Conservation (phyloP, 108 stramenopile genomes). For the Parmales sp. region DNA sequence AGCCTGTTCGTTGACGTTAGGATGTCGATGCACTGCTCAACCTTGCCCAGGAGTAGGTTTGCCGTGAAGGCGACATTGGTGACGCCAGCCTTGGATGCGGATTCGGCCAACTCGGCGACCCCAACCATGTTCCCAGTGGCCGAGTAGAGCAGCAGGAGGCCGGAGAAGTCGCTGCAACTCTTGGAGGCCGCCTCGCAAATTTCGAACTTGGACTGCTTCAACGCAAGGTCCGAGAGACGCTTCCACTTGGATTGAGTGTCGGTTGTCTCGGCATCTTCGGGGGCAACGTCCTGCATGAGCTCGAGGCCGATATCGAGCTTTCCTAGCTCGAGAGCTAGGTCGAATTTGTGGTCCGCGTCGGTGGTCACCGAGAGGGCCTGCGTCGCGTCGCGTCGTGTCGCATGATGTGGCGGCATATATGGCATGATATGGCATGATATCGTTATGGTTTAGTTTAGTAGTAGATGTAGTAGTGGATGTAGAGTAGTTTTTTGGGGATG, state of each 20-base stretch:
- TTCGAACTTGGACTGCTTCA: constrained; percentile 79
- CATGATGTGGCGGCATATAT: too few species aligned
- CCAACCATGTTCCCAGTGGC: constrained; percentile 81
- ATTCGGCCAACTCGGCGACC: constrained; percentile 69
- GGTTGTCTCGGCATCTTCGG: constrained; percentile 74
- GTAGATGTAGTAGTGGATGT: too few species aligned
- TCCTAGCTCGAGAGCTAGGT: constrained; percentile 87
- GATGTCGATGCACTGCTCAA: constrained; percentile 84
- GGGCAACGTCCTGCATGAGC: constrained; percentile 69
- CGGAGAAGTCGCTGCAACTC: constrained; percentile 80
- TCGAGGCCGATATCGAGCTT: constrained; percentile 73
- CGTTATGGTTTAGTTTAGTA: too few species aligned
- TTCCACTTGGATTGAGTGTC: constrained; percentile 96
- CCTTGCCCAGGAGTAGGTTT: constrained; percentile 73
- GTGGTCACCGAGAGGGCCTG: constrained; percentile 86
- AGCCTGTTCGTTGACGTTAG: constrained; percentile 74
- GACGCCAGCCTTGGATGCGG: constrained; percentile 64
- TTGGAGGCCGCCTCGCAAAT: constrained; percentile 83
- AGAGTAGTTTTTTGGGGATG: too few species aligned
- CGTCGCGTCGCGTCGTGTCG: too few species aligned
- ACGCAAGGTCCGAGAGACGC: constrained; percentile 90
- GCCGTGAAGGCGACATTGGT: constrained; percentile 92
- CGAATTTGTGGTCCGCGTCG: constrained; percentile 93
- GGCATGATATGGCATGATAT: too few species aligned
- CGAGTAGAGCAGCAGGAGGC: constrained; percentile 84